Base-by-base conservation (phyloP, 495 filamentous ascomycete genomes). In the Penicillium desertorum region DNA sequence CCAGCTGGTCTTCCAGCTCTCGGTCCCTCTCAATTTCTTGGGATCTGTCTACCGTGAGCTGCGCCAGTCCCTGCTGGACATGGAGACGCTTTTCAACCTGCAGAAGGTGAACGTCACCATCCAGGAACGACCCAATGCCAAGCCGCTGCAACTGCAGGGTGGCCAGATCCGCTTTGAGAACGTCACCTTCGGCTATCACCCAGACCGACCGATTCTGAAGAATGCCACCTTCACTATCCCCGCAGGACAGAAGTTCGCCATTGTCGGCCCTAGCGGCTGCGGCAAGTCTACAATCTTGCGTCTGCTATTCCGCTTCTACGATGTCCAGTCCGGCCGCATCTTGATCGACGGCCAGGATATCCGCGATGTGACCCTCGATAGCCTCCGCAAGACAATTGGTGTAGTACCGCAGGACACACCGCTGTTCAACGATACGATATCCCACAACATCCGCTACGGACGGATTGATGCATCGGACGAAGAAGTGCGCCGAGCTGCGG, bases 31-130 rank as follows among this genome's bases (percentile, higher is more conserved):
- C 41, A 98, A 98, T 77, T 98, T 98, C 73, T 78, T 98, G 1
- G 94, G 94, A 10, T 92, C 89, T 7, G 92, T 98, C 5, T 98
- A 98, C 71, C 88, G 94, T 59, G 95, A 98, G 76, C 81, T 98
- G 46, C 81, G 94, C 41, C 95, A 98, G 74, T 96, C 91, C 12
- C 76, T 98, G 47, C 74, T 98, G 51, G 94, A 98, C 68, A 98
- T 98, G 95, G 94, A 98, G 72, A 97, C 95, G 1, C 81, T 98
- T 12, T 98, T 98, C 79, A 96, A 96, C 68, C 79, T 98, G n/a
- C 95, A 98, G 69, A 97, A 96, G 68, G 95, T 98, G 65, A 96
- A 98, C 61, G 85, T 97, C 37, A 83, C 86, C 19, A 87, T 98
- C 67, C 85, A 85, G 63, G 92, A 98, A 51, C 73, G 78, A 32